Base-by-base conservation (phyloP, 495 filamentous ascomycete genomes). In the Neurospora sp. region DNA sequence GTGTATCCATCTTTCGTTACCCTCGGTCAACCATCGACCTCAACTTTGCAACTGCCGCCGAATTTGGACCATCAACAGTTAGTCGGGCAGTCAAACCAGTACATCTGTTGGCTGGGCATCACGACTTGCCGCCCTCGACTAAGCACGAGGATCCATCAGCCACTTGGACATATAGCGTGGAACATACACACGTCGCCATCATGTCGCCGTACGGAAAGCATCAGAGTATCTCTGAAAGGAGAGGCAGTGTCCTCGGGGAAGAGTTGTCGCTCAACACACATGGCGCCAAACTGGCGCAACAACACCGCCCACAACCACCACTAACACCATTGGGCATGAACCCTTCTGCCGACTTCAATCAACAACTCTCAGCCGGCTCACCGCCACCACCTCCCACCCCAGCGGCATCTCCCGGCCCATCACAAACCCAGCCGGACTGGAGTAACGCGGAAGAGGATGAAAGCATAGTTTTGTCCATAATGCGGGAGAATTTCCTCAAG, bases 381-480 rank as follows among this genome's bases (percentile, higher is more conserved):
- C 86, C 86, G 2, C 86, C 86, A 2, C 86, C 85, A 5, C 87
- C 87, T 27, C 87, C 87, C 12, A 88, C 87, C 4, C 87, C 87
- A 0, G 87, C 86, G 5, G 87, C 86, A 46, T 88, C 86, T 53
- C 87, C 87, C 39, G 85, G 87, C 0, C 87, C 86, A 14, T 84
- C 86, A 18, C 81, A 87, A 70, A 76, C 80, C 48, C 83, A 84
- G 48, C 83, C 83, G 39, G 85, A 85, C 74, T 89, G 87, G 87
- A 88, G 81, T 72, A 82, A 81, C 70, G 84, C 82, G 18, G 82
- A 82, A 22, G 82, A 87, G 42, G 82, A 86, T 71, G 86, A 89
- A 74, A 86, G 88, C 75, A 78, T 83, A 70, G 85, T 85, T 71
- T 81, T 88, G 4, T 75, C 85, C 20, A 78, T 84, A 27, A 77